Conservation (phyloP, 495 filamentous ascomycete genomes). For the Hypomontagnella submonticulosa region DNA sequence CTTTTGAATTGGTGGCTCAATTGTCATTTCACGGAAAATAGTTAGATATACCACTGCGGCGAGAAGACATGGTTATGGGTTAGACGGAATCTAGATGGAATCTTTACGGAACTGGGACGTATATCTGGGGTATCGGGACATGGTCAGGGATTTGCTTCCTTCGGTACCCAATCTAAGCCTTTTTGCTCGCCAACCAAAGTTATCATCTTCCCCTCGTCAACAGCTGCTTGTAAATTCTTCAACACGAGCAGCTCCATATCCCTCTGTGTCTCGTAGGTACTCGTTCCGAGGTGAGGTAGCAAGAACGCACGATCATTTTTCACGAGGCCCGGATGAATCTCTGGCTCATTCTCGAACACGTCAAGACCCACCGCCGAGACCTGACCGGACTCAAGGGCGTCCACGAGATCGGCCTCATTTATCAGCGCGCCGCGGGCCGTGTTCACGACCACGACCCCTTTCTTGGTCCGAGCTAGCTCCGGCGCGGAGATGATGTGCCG, state of each 20-base stretch:
- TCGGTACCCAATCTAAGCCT: constrained; percentile 43
- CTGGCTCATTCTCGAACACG: constrained; percentile 83
- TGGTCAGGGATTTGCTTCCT: constrained; percentile 7
- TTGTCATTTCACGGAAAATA: too few species aligned
- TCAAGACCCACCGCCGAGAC: constrained; percentile 77
- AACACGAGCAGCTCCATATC: constrained; percentile 84
- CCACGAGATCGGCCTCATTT: constrained; percentile 77
- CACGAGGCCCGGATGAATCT: constrained; percentile 75
- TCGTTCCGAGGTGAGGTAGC: constrained; percentile 84
- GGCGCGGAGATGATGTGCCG: constrained; percentile 72
- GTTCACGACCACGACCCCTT: constrained; percentile 76
- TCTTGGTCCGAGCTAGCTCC: constrained; percentile 77
- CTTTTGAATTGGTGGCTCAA: too few species aligned
- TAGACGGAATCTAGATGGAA: neutral
- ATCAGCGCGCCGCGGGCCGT: constrained; percentile 79
- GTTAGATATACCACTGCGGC: neutral
- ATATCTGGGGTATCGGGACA: too few species aligned
- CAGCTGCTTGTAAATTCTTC: constrained; percentile 71
- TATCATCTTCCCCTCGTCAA: constrained; percentile 71
- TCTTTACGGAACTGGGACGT: neutral
- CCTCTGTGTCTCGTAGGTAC: constrained; percentile 68
- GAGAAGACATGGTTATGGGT: neutral
- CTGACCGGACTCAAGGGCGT: constrained; percentile 73
- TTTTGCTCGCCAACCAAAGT: constrained; percentile 79
- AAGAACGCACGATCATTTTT: constrained; percentile 76